Percentiles rank a stretch among this genome's conserved stretches.
Evolutionary conservation across 352 stramenopile species (phyloP).

Genomic region (Globisporangium mamillatum): DNA sequence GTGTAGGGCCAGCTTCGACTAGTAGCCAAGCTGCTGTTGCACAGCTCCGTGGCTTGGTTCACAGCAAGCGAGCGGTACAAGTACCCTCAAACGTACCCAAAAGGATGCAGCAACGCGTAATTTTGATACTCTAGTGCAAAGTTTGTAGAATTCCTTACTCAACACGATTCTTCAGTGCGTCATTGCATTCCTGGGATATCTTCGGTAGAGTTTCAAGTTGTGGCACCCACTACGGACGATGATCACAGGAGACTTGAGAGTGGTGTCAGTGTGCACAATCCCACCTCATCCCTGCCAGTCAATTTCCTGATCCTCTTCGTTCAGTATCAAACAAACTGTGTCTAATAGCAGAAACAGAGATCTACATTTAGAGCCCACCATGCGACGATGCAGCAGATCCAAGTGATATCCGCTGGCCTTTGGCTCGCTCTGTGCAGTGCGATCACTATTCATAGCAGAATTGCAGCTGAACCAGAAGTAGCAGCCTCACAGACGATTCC

Average conservation of each 20-base stretch:
- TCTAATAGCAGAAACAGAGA: neutral
- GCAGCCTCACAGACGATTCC: too few relatives aligned
- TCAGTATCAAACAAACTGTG: neutral
- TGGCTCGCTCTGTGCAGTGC: neutral
- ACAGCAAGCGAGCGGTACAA: neutral
- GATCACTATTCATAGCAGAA: constrained; percentile 7
- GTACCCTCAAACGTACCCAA: neutral
- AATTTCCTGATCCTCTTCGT: neutral
- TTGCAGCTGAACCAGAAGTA: too few relatives aligned
- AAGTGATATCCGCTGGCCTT: neutral
- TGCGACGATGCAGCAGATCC: neutral
- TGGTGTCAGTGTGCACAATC: neutral
- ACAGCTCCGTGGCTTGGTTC: neutral
- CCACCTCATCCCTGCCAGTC: neutral
- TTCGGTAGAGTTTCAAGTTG: too few relatives aligned
- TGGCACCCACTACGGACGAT: too few relatives aligned
- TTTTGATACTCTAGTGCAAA: too few relatives aligned
- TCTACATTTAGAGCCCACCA: neutral
- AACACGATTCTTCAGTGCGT: too few relatives aligned
- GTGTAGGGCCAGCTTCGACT: neutral
- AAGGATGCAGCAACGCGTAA: too few relatives aligned
- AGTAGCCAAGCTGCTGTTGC: neutral
- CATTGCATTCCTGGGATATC: too few relatives aligned
- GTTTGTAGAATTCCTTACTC: too few relatives aligned
- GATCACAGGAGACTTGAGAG: too few relatives aligned